Conservation (phyloP, 768 basidiomycete genomes). For the Mycena crocata region DNA sequence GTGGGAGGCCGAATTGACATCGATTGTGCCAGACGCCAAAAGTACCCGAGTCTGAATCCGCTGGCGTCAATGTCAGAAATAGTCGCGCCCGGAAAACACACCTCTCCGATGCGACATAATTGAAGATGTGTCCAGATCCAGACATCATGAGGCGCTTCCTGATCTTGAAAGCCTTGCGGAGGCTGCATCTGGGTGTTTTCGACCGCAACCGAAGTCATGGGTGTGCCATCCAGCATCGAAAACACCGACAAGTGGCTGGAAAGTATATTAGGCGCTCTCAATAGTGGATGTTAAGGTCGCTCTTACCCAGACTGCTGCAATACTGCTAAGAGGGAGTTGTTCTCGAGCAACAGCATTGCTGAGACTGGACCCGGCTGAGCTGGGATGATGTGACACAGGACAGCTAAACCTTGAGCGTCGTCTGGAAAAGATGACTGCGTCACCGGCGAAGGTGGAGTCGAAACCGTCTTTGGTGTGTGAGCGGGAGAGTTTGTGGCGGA, state of each 20-base stretch:
- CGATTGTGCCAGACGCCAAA: constrained; percentile 58
- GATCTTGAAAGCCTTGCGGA: constrained; percentile 49
- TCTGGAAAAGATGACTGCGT: constrained; percentile 41
- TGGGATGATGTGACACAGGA: constrained; percentile 63
- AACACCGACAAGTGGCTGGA: constrained; percentile 66
- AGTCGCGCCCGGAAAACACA: constrained; percentile 32
- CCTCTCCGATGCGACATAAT: constrained; percentile 53
- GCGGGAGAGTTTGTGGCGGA: constrained; percentile 60
- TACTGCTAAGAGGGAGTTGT: constrained; percentile 57
- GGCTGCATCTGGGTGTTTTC: constrained; percentile 41
- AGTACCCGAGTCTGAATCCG: constrained; percentile 52
- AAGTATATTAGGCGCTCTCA: not conserved
- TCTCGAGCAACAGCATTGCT: constrained; percentile 59
- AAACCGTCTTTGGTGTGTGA: constrained; percentile 52
- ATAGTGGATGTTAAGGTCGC: not conserved
- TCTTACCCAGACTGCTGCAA: constrained; percentile 77
- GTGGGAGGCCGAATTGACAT: constrained; percentile 47
- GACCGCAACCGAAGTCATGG: constrained; percentile 44
- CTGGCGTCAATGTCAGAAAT: constrained; percentile 26
- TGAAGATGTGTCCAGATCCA: constrained; percentile 60
- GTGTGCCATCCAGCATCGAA: constrained; percentile 62
- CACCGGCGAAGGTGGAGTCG: constrained; percentile 53
- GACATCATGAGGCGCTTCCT: constrained; percentile 45
- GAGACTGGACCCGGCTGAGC: constrained; percentile 55
- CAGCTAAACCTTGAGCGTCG: constrained; percentile 40